These are phyloP conservation scores for Ophiorrhiza pumila DNA, from an alignment of 257 asterid genomes.

Conservation along the genomic window DNA sequence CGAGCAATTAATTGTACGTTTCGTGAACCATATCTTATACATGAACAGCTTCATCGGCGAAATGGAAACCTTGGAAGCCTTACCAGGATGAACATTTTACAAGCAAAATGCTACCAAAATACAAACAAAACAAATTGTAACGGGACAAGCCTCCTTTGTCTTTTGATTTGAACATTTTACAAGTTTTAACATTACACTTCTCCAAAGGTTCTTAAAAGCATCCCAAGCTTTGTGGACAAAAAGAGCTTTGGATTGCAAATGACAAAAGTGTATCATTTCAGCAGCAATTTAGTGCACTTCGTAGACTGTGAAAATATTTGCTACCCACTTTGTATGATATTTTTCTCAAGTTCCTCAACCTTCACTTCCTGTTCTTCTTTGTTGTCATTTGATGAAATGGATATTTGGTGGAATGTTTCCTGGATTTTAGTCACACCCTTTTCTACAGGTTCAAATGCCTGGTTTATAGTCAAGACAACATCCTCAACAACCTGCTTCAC, in stretches of 20 bases:
- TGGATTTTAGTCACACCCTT: conserved; percentile 92
- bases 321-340: conserved; percentile 24
- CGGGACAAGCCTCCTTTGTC: no score
- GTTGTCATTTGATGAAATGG: conserved; percentile 35
- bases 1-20: no score
- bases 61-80: no score
- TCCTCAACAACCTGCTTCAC: conserved; percentile 72
- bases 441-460: conserved; percentile 90
- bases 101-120: no score
- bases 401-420: conserved; percentile 67
- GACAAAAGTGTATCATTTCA: not conserved
- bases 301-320: conserved; percentile 15
- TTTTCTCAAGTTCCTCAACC: conserved; percentile 45
- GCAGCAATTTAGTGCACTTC: not conserved
- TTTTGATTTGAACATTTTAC: no score
- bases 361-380: conserved; percentile 48
- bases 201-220: not conserved
- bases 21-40: no score
- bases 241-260: not conserved
- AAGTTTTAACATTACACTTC: no score
- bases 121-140: no score
- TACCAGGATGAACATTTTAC: no score
- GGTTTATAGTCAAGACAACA: conserved; percentile 85
- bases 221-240: not conserved
- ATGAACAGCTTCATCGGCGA: no score